Base-by-base conservation (phyloP, 163 green algal genomes). In the Chlorella variabilis region DNA sequence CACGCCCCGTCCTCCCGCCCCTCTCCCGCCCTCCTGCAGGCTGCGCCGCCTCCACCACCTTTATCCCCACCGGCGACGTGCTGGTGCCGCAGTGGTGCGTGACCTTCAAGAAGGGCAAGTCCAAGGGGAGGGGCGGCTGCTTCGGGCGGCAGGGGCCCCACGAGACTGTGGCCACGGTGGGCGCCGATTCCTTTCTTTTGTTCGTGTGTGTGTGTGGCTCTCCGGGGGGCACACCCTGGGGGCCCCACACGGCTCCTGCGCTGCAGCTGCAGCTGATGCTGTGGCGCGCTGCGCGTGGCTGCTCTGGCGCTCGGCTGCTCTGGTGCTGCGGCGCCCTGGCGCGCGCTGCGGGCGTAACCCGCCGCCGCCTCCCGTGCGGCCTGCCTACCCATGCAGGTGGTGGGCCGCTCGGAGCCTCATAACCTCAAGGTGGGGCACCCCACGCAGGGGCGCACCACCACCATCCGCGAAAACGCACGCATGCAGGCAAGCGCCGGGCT, bases 381-480 rank as follows among this genome's bases (percentile, higher is more conserved):
- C n/a, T n/a, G n/a, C n/a, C n/a, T n/a, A n/a, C n/a, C n/a, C n/a
- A n/a, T n/a, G 23, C 77, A 83, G 77, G 77, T 83, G 54, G 89
- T 96, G 15, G 91, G 89, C 7, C 88, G 93, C 11, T 87, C 92
- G 0, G 90, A 96, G 90, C 93, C 93, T 5, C 92, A 96, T 89
- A 95, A 95, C 86, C 79, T 95, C 38, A 69, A 84, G 36, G 61
- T 96, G 29, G 62, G 92, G 8, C 92, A 96, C 85, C 90, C 91
- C 9, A 39, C 23, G 23, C 88, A 96, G 83, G 66, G 93, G 73
- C 77, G 92, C 0, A 89, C 93, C 41, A 49, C 95, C 29, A 90
- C 78, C 29, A 89, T 95, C 41, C 75, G 92, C 0, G 92, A 96
- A 86, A 96, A 92, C 38, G 85, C 87, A 8, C 85, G 92, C 45